Evolutionary conservation across 2,329 filamentous ascomycete species (phyloP).

Genomic region (Huntiella abstrusa): DNA sequence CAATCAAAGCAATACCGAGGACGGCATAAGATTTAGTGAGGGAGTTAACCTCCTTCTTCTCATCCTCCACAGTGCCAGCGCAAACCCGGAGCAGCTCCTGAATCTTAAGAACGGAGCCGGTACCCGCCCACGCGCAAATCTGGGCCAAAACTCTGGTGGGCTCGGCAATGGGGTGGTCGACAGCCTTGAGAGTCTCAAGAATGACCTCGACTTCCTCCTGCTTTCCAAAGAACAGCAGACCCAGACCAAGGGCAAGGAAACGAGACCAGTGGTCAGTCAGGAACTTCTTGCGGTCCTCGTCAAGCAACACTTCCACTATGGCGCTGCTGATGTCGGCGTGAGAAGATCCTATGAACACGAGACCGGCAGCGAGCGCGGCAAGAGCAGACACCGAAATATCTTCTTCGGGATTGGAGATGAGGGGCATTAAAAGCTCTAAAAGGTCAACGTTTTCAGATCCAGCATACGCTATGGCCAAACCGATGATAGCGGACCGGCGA

Average conservation of each 20-base stretch:
- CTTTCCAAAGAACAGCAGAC: constrained; percentile 83
- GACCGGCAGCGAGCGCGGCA: constrained; percentile 75
- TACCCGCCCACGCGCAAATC: constrained; percentile 95
- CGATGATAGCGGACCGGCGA: constrained; percentile 79
- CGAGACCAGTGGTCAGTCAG: constrained; percentile 97
- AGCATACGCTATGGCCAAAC: constrained; percentile 82
- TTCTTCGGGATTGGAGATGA: constrained; percentile 64
- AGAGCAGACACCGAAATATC: constrained; percentile 95
- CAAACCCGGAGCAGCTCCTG: constrained; percentile 95
- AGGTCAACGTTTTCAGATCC: constrained; percentile 83
- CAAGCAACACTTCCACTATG: constrained; percentile 79
- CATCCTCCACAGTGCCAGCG: constrained; percentile 87
- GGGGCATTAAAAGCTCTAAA: constrained; percentile 67
- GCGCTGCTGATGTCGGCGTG: constrained; percentile 81
- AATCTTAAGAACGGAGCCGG: constrained; percentile 88
- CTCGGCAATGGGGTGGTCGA: constrained; percentile 92
- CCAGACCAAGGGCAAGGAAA: constrained; percentile 86
- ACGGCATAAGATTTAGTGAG: constrained; percentile 92
- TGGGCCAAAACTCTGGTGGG: constrained; percentile 88
- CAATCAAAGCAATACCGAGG: constrained; percentile 77
- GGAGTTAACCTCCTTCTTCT: constrained; percentile 90
- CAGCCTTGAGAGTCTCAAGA: constrained; percentile 85
- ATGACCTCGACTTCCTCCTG: constrained; percentile 99
- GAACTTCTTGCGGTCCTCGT: constrained; percentile 78
- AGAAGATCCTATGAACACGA: constrained; percentile 84